These are phyloP conservation scores for Lactifluus pinguis DNA, from an alignment of 768 basidiomycete species.

Conservation along the genomic window DNA sequence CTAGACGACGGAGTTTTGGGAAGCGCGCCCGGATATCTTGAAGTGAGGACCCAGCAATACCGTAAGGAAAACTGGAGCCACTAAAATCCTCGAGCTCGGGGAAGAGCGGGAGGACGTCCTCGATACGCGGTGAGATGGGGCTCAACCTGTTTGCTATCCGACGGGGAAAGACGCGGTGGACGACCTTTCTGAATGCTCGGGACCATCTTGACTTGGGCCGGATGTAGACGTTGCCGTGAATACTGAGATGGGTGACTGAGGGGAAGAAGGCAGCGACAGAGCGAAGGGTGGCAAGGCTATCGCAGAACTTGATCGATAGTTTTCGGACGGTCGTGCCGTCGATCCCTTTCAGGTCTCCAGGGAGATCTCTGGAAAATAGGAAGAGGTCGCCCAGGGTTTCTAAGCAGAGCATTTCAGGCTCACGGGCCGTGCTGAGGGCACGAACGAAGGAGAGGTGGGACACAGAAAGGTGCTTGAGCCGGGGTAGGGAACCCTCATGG, in stretches of 20 bases:
- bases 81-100: constrained; percentile 16
- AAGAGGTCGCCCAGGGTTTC: constrained; percentile 16
- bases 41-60: constrained; percentile 9
- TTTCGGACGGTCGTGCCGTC: constrained; percentile 9
- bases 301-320: constrained; percentile 16
- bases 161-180: constrained; percentile 4
- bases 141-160: constrained; percentile 10
- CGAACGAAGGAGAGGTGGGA: constrained; percentile 15
- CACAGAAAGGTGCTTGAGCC: constrained; percentile 14
- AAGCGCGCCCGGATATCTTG: constrained; percentile 14
- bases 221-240: constrained; percentile 11
- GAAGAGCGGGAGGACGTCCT: constrained; percentile 16
- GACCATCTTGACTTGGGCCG: constrained; percentile 9
- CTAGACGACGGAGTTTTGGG: constrained; percentile 16
- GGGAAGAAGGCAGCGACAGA: constrained; percentile 14
- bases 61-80: constrained; percentile 11
- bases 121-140: constrained; percentile 10
- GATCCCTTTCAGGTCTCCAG: constrained; percentile 8
- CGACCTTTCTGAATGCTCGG: background rate
- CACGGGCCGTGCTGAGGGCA: constrained; percentile 12
- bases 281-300: constrained; percentile 13
- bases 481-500: constrained; percentile 1
- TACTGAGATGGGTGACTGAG: constrained; percentile 13
- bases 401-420: constrained; percentile 1
- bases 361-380: constrained; percentile 15